phyloP scores from a whole-genome alignment of 371 early-diverging fungal genomes.

The Zopfochytrium polystomum region DNA sequence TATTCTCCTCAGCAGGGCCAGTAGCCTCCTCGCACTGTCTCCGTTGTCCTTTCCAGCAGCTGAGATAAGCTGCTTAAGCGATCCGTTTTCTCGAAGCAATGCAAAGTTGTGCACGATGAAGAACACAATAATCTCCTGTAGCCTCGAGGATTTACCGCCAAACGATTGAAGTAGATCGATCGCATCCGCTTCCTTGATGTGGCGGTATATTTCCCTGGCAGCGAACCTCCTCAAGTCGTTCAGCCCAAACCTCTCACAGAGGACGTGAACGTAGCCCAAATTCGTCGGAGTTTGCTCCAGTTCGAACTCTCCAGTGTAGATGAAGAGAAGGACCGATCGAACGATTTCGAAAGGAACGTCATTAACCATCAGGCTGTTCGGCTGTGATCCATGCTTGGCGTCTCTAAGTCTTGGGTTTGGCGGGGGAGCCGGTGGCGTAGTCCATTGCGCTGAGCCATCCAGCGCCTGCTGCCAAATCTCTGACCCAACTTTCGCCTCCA shows the following conservation, averaged over 20 bases:
- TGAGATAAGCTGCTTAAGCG: conserved; percentile 9
- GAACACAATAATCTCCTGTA: conserved; percentile 17
- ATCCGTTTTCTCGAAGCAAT: neutral
- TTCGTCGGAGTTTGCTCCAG: neutral
- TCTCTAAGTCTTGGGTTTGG: neutral
- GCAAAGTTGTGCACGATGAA: conserved; percentile 12
- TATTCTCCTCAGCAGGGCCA: too few species aligned
- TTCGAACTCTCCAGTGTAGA: conserved; percentile 2
- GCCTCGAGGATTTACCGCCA: neutral
- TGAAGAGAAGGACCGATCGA: conserved; percentile 2
- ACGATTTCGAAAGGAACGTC: conserved; percentile 5
- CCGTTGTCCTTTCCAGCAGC: neutral
- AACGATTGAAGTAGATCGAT: conserved; percentile 3
- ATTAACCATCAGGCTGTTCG: neutral
- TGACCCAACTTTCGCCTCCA: conserved; percentile 14
- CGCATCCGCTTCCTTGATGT: neutral
- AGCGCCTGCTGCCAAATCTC: too few species aligned
- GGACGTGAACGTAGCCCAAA: neutral
- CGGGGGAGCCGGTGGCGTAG: too few species aligned
- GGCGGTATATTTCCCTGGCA: conserved; percentile 3
- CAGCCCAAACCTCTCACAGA: conserved; percentile 16
- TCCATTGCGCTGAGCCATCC: too few species aligned
- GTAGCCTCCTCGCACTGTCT: too few species aligned
- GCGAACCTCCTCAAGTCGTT: conserved; percentile 8
- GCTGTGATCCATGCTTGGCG: neutral